phyloP scores from a whole-genome alignment of 345 rosid species.

The Arabis alpina region DNA sequence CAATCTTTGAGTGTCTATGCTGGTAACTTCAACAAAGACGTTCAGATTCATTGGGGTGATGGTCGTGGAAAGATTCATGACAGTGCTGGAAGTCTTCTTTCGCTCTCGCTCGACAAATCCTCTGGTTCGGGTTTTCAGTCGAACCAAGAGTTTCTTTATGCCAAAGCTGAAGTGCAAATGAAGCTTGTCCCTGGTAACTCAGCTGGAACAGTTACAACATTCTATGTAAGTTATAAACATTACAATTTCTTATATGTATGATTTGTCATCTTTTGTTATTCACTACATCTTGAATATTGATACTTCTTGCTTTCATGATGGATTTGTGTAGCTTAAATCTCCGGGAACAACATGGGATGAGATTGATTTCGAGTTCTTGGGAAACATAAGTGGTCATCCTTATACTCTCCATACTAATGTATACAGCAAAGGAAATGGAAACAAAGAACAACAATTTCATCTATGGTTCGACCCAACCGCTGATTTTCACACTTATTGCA shows the following conservation, averaged over 20 bases:
- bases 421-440: slow-evolving; percentile 42
- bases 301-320: slow-evolving; percentile 7
- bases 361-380: slow-evolving; percentile 48
- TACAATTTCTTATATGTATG: neutral
- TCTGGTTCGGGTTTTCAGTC: slow-evolving; percentile 73
- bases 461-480: slow-evolving; percentile 43
- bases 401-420: slow-evolving; percentile 44
- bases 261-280: neutral
- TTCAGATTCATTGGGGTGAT: slow-evolving; percentile 63
- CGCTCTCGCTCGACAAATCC: slow-evolving; percentile 58
- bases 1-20: slow-evolving; percentile 35
- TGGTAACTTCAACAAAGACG: slow-evolving; percentile 50
- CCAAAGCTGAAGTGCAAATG: slow-evolving; percentile 57
- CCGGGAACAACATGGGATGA: slow-evolving; percentile 44
- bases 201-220: slow-evolving; percentile 63
- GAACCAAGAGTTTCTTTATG: slow-evolving; percentile 55
- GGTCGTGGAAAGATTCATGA: slow-evolving; percentile 63
- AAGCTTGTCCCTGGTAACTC: slow-evolving; percentile 66
- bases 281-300: neutral
- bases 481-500: slow-evolving; percentile 40
- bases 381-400: slow-evolving; percentile 57
- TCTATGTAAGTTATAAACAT: slow-evolving; percentile 48
- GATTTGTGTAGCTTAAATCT: slow-evolving; percentile 39
- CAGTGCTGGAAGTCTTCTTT: slow-evolving; percentile 56
- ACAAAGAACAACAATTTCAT: slow-evolving; percentile 48